Percentiles rank a stretch among this genome's conserved stretches.
Conservation (phyloP, 345 rosid genomes). For the Sapria himalayana region DNA sequence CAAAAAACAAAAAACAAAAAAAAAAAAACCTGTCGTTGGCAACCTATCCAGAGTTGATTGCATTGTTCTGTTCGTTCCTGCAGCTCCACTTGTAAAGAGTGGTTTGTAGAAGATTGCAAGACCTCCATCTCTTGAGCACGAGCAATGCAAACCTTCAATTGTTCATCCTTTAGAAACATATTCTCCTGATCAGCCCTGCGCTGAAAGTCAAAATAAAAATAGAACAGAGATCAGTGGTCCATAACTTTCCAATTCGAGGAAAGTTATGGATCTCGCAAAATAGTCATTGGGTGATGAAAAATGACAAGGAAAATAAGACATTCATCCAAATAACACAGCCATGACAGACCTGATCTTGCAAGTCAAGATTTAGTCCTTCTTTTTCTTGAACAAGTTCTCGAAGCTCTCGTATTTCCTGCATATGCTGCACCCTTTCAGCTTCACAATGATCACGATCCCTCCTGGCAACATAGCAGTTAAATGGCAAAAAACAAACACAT, state of each 20-base stretch:
- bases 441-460: constrained; percentile 97
- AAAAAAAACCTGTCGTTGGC: constrained; percentile 78
- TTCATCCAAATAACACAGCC: no score
- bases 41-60: constrained; percentile 79
- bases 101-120: constrained; percentile 51
- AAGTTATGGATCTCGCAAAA: neutral
- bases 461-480: constrained; percentile 32
- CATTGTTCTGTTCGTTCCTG: constrained; percentile 72
- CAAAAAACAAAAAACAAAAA: constrained; percentile 4
- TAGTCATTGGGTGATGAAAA: no score
- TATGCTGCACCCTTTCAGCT: constrained; percentile 71
- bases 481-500: no score
- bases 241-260: neutral
- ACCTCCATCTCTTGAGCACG: constrained; percentile 84
- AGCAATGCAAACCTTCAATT: constrained; percentile 58
- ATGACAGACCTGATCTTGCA: constrained; percentile 84
- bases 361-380: constrained; percentile 60
- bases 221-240: neutral
- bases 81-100: constrained; percentile 59
- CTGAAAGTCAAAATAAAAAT: constrained; percentile 23
- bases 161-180: constrained; percentile 66
- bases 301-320: no score
- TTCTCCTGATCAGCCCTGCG: constrained; percentile 79
- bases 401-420: constrained; percentile 60
- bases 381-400: constrained; percentile 86